These are phyloP conservation scores for Calonectria honghensis DNA, from an alignment of 2,329 filamentous ascomycete species.

Conservation along the genomic window DNA sequence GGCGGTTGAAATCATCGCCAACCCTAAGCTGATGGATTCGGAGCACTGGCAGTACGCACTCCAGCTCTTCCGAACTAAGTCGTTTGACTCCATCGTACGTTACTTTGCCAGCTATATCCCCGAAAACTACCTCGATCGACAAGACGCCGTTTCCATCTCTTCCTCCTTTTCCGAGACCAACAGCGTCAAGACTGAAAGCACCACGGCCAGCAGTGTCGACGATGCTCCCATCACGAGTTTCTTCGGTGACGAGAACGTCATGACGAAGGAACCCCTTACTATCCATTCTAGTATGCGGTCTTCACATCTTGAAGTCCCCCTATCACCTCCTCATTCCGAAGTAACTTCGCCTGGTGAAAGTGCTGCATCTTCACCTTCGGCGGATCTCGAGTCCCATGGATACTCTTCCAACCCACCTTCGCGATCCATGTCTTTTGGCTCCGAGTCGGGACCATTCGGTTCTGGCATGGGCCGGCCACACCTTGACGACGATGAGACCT, in stretches of 20 bases:
- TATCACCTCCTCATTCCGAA: conserved; percentile 69
- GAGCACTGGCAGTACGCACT: conserved; percentile 76
- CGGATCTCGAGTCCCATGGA: conserved; percentile 57
- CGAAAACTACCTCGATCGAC: conserved; percentile 66
- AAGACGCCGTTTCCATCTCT: conserved; percentile 58
- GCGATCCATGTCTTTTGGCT: conserved; percentile 71
- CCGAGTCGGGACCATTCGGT: conserved; percentile 65
- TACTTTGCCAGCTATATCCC: conserved; percentile 77
- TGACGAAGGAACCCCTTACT: conserved; percentile 67
- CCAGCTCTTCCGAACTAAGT: conserved; percentile 76
- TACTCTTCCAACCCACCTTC: conserved; percentile 64
- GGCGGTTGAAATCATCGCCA: conserved; percentile 77
- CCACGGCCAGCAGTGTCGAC: conserved; percentile 63
- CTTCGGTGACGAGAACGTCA: conserved; percentile 65
- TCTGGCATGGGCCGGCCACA: conserved; percentile 56
- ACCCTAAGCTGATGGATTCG: conserved; percentile 74
- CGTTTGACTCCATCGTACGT: conserved; percentile 76
- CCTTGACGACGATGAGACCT: conserved; percentile 65
- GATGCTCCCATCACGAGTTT: conserved; percentile 62
- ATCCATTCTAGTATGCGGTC: conserved; percentile 53
- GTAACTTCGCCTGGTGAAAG: conserved; percentile 65
- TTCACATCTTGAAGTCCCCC: conserved; percentile 52
- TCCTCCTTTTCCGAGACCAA: conserved; percentile 64
- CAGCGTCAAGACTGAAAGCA: conserved; percentile 61
- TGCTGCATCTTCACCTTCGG: conserved; percentile 60